Evolutionary conservation across 257 asterid species (phyloP).

Genomic region (Salvia splendens): DNA sequence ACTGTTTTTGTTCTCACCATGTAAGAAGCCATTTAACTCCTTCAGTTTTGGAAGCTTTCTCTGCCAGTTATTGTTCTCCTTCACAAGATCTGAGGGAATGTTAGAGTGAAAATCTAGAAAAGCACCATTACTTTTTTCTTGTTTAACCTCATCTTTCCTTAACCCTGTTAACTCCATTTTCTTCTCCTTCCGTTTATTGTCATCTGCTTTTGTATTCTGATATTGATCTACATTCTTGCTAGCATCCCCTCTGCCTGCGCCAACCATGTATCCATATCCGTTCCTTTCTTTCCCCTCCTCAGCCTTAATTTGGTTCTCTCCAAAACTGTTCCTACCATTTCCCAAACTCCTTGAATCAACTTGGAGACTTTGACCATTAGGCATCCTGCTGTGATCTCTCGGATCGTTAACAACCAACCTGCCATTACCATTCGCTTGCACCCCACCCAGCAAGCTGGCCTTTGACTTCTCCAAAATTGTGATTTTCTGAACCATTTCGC

Average conservation of each 20-base stretch:
- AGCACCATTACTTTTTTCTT: constrained; percentile 34
- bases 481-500: constrained; percentile 37
- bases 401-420: constrained; percentile 31
- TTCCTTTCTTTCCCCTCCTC: constrained; percentile 41
- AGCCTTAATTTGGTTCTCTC: constrained; percentile 35
- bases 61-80: constrained; percentile 34
- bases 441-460: constrained; percentile 30
- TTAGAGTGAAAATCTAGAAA: constrained; percentile 33
- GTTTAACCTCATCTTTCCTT: constrained; percentile 30
- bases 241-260: constrained; percentile 35
- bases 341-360: constrained; percentile 33
- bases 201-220: constrained; percentile 44
- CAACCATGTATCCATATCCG: constrained; percentile 24
- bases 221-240: constrained; percentile 37
- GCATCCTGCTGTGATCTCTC: constrained; percentile 33
- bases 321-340: constrained; percentile 34
- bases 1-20: constrained; percentile 55
- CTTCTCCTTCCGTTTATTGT: constrained; percentile 43
- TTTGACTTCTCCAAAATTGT: constrained; percentile 28
- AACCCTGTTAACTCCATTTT: constrained; percentile 23
- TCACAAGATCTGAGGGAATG: constrained; percentile 31
- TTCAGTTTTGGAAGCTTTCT: constrained; percentile 44
- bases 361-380: constrained; percentile 36
- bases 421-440: constrained; percentile 29
- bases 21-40: constrained; percentile 45